Base-by-base conservation (phyloP, 179 eudicot species). In the Corrigiola litoralis region DNA sequence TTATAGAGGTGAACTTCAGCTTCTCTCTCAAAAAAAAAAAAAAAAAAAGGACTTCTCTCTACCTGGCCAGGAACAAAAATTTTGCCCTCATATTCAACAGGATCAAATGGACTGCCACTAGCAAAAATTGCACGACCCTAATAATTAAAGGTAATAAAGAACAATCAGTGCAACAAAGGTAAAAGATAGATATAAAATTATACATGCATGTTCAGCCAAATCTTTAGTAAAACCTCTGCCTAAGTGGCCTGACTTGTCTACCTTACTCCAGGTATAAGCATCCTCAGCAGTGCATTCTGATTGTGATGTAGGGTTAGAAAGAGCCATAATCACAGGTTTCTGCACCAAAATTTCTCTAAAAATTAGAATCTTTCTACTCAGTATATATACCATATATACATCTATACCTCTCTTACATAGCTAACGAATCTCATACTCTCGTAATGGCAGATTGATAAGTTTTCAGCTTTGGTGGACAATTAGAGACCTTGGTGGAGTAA, bases 91-190 rank as follows among this genome's bases (percentile, higher is more conserved):
- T 80, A 87, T 47, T 94, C 87, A 47, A 90, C 84, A 0, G 87
- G 94, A 41, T 77, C 90, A 71, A 94, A 94, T 44, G 99, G 99
- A 75, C 97, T 90, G 68, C 99, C 99, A 68, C 97, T 94, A 24
- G 99, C 99, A 72, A 90, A 92, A 52, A 94, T 86, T 42, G 88
- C 90, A 60, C 89, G 86, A 11, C 97, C 99, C 99, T 94, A 60
- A n/a, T n/a, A n/a, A n/a, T 46, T 2, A 55, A 1, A 49, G 42
- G 68, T 36, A 68, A 51, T 12, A 69, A 23, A 50, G 45, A 36
- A 21, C 51, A 68, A 4, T 63, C 47, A 32, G 60, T 31, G 59
- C 16, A 45, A 24, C 11, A 23, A 49, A 34, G 3, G n/a, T 29
- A 31, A 7, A 45, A 47, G 9, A 34, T 37, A 38, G 5, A 56